Evolutionary conservation across 148 eudicot species (phyloP).

Genomic region (Spergularia bocconei): DNA sequence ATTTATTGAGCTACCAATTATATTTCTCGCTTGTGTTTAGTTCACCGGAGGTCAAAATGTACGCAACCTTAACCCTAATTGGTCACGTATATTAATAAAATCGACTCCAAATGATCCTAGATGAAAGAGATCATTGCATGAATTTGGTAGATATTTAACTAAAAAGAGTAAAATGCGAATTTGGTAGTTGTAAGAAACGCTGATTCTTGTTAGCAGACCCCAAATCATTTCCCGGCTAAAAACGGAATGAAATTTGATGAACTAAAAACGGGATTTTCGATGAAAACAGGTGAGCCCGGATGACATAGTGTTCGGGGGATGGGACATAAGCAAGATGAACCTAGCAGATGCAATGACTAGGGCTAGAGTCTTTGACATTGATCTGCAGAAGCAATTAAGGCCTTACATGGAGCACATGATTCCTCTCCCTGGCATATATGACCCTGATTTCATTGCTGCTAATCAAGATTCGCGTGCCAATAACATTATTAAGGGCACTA

Average conservation of each 20-base stretch:
- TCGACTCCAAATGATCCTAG: too few relatives aligned
- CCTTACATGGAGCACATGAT: constrained; percentile 96
- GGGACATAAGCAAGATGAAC: constrained; percentile 95
- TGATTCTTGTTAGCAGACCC: too few relatives aligned
- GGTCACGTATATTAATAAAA: too few relatives aligned
- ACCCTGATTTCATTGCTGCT: constrained; percentile 97
- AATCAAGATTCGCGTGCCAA: constrained; percentile 93
- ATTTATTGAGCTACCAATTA: too few relatives aligned
- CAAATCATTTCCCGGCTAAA: not conserved
- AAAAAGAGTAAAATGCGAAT: not conserved
- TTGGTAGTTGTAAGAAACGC: not conserved
- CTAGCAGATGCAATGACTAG: constrained; percentile 91
- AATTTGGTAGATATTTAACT: too few relatives aligned
- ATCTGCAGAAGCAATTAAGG: constrained; percentile 89
- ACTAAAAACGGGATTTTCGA: not conserved
- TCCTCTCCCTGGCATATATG: constrained; percentile 92
- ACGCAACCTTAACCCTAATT: too few relatives aligned
- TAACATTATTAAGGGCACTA: constrained; percentile 84
- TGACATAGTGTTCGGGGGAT: constrained; percentile 91
- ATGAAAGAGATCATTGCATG: not conserved
- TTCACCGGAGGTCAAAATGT: too few relatives aligned
- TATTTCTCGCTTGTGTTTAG: too few relatives aligned
- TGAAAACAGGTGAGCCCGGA: constrained; percentile 81
- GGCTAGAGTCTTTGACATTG: constrained; percentile 90
- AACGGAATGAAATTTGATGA: not conserved